Conservation (phyloP, 208 protist species). For the Balamuthia mandrillaris region DNA sequence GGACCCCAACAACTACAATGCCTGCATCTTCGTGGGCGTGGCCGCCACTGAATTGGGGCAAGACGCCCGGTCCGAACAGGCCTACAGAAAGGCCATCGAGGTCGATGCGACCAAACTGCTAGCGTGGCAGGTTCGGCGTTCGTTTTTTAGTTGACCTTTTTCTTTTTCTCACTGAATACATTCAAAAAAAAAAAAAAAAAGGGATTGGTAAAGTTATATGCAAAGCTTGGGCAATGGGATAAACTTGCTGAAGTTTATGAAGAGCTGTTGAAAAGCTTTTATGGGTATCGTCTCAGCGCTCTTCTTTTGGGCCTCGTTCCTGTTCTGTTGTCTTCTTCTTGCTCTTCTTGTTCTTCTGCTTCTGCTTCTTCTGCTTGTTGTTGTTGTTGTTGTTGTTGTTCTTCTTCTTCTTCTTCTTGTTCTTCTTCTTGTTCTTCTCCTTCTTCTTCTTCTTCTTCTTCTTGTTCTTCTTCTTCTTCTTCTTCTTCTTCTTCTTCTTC, state of each 20-base stretch:
- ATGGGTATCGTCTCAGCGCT: neutral
- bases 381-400: too few species aligned
- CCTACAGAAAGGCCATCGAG: neutral
- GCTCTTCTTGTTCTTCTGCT: too few species aligned
- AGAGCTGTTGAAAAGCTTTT: neutral
- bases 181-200: neutral
- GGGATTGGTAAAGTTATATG: slow-evolving; percentile 29
- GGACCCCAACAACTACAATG: slow-evolving; percentile 22
- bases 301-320: neutral
- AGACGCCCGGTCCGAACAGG: slow-evolving; percentile 13
- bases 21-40: neutral
- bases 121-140: neutral
- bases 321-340: neutral
- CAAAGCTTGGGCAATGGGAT: neutral
- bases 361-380: too few species aligned
- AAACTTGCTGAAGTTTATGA: slow-evolving; percentile 20
- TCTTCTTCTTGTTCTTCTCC: neutral
- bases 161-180: neutral
- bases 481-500: neutral
- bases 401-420: neutral
- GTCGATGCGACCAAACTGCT: neutral
- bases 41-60: slow-evolving; percentile 17
- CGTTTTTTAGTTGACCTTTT: neutral
- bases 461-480: neutral
- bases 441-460: neutral